These are phyloP conservation scores for Didymella segeticola DNA, from an alignment of 2,329 filamentous ascomycete genomes.

Conservation along the genomic window DNA sequence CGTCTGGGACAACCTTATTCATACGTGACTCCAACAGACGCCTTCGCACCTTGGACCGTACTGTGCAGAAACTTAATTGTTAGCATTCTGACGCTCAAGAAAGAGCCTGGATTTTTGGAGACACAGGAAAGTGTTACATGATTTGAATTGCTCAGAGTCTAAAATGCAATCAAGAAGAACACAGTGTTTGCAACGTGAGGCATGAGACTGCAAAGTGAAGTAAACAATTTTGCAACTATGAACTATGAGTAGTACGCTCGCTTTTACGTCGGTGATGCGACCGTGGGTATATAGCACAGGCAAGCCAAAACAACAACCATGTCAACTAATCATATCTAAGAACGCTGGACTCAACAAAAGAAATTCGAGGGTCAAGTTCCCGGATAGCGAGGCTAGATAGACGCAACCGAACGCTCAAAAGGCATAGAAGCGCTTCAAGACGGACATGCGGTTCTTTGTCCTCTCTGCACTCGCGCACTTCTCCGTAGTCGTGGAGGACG, in stretches of 20 bases:
- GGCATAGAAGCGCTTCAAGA: conserved; percentile 12
- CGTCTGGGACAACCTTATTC: no score
- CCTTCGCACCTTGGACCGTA: no score
- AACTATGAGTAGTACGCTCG: background rate
- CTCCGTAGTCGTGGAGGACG: background rate
- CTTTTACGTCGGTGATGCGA: conserved; percentile 10
- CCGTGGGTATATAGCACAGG: conserved; percentile 29
- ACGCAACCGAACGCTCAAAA: background rate
- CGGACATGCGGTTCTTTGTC: conserved; percentile 4
- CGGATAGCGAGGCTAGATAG: background rate
- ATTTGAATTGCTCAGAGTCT: background rate
- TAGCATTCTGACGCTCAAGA: no score
- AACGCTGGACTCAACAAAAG: background rate
- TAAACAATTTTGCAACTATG: background rate
- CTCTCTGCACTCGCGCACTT: conserved; percentile 4
- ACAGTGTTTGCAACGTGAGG: background rate
- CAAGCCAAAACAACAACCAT: background rate
- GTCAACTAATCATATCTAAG: background rate
- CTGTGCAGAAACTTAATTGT: no score
- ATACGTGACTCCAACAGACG: no score
- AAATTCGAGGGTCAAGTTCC: background rate
- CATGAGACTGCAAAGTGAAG: background rate
- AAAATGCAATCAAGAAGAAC: background rate
- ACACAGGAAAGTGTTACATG: no score
- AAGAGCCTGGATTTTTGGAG: no score